Evolutionary conservation across 2,329 filamentous ascomycete genomes (phyloP).

Genomic region (Pseudohalonectria lignicola): DNA sequence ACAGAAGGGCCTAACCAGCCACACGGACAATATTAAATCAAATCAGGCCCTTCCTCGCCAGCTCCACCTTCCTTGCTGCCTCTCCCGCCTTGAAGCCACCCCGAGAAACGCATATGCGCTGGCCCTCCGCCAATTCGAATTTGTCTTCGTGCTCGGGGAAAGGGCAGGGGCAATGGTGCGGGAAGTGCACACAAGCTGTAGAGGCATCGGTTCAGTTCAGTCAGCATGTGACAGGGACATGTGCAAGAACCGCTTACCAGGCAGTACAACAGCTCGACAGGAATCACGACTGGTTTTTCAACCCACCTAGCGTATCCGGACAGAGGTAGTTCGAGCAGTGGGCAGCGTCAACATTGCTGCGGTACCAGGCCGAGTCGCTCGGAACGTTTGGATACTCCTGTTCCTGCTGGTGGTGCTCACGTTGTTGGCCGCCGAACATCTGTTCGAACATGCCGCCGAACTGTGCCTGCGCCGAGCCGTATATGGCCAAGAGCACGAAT

Average conservation of each 20-base stretch:
- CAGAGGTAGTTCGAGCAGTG: slow-evolving; percentile 90
- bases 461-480: slow-evolving; percentile 59
- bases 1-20: too few relatives aligned
- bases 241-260: too few relatives aligned
- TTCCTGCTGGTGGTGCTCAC: slow-evolving; percentile 36
- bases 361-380: slow-evolving; percentile 74
- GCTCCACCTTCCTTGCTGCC: slow-evolving; percentile 63
- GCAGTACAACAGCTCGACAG: too few relatives aligned
- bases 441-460: slow-evolving; percentile 92
- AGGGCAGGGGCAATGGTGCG: slow-evolving; percentile 91
- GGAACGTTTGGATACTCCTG: slow-evolving; percentile 67
- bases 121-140: slow-evolving; percentile 61
- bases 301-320: slow-evolving; percentile 62
- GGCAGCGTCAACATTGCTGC: slow-evolving; percentile 39
- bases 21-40: too few relatives aligned
- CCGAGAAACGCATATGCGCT: slow-evolving; percentile 62
- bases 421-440: slow-evolving; percentile 63
- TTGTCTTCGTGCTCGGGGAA: slow-evolving; percentile 71
- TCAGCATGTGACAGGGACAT: too few relatives aligned
- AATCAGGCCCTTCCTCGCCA: slow-evolving; percentile 68
- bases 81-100: slow-evolving; percentile 65
- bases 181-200: slow-evolving; percentile 80
- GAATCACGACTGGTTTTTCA: not conserved
- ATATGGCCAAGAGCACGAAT: slow-evolving; percentile 44
- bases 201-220: too few relatives aligned